Conservation (phyloP, 768 basidiomycete genomes). For the Amanita thiersii region DNA sequence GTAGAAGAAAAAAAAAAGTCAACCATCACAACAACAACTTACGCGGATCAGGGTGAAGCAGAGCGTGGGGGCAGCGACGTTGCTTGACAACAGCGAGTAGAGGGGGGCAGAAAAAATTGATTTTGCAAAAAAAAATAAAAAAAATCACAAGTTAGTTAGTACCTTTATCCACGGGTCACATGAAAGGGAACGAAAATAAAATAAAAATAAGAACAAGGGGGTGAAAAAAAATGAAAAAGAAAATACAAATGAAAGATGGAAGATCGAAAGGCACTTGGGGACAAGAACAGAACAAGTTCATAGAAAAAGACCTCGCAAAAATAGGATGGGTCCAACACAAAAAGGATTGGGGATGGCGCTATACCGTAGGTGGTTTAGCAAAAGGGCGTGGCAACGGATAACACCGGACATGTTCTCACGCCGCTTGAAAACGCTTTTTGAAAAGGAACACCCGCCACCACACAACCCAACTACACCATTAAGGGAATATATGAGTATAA, state of each 20-base stretch:
- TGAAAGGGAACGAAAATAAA: background rate
- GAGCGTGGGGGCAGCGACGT: constrained; percentile 94
- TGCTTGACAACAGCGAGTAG: constrained; percentile 35
- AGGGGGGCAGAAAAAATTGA: constrained; percentile 7
- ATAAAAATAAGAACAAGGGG: background rate
- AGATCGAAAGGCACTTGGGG: background rate
- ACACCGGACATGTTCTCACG: too few species aligned
- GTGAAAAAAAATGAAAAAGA: background rate
- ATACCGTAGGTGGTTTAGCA: too few species aligned
- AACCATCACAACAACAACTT: constrained; percentile 22
- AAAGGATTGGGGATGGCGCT: too few species aligned
- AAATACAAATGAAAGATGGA: background rate
- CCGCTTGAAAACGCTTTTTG: too few species aligned
- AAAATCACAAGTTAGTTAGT: constrained; percentile 2
- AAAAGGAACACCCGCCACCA: too few species aligned
- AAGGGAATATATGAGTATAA: too few species aligned
- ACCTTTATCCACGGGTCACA: background rate
- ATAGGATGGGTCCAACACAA: too few species aligned
- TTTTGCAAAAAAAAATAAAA: constrained; percentile 4
- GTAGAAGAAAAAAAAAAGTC: constrained; percentile 4
- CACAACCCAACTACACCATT: too few species aligned
- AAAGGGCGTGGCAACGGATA: too few species aligned
- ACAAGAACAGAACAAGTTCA: too few species aligned
- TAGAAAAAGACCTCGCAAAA: too few species aligned
- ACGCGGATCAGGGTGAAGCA: constrained; percentile 96